These are phyloP conservation scores for Camelina sativa DNA, from an alignment of 345 rosid species.

Conservation along the genomic window DNA sequence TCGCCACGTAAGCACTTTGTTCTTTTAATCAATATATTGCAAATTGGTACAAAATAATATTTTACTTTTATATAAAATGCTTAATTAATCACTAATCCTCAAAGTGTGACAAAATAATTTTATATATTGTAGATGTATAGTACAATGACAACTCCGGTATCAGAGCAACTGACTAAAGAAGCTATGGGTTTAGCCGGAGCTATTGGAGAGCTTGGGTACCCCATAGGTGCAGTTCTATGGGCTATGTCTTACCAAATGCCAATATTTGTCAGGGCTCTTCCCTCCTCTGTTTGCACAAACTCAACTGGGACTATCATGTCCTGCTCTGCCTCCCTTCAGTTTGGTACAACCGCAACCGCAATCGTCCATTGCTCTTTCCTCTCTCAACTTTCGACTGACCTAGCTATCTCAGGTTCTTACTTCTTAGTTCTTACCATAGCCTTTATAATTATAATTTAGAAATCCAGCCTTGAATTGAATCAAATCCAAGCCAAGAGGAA, in stretches of 20 bases:
- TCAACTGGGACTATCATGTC: constrained; percentile 62
- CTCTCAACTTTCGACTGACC: constrained; percentile 54
- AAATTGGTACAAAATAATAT: constrained; percentile 2
- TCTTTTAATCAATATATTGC: constrained; percentile 20
- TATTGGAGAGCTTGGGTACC: constrained; percentile 72
- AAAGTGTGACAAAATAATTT: background rate
- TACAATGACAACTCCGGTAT: constrained; percentile 48
- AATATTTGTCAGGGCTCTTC: constrained; percentile 54
- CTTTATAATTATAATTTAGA: no score
- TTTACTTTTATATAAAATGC: background rate
- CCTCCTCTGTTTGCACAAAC: constrained; percentile 50
- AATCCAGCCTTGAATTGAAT: background rate
- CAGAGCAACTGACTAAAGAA: constrained; percentile 44
- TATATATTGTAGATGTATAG: constrained; percentile 44
- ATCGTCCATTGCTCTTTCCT: constrained; percentile 69
- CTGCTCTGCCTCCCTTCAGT: constrained; percentile 65
- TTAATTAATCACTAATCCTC: background rate
- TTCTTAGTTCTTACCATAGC: constrained; percentile 22
- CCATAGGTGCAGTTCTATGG: constrained; percentile 70
- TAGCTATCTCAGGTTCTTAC: constrained; percentile 45
- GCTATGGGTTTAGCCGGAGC: constrained; percentile 65
- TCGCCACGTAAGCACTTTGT: constrained; percentile 44
- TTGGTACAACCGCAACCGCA: constrained; percentile 45
- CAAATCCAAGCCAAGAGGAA: background rate
- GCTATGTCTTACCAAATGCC: constrained; percentile 62